Percentiles rank a stretch among this genome's conserved stretches.
phyloP scores from a whole-genome alignment of 257 asterid species.

The Mentha longifolia region DNA sequence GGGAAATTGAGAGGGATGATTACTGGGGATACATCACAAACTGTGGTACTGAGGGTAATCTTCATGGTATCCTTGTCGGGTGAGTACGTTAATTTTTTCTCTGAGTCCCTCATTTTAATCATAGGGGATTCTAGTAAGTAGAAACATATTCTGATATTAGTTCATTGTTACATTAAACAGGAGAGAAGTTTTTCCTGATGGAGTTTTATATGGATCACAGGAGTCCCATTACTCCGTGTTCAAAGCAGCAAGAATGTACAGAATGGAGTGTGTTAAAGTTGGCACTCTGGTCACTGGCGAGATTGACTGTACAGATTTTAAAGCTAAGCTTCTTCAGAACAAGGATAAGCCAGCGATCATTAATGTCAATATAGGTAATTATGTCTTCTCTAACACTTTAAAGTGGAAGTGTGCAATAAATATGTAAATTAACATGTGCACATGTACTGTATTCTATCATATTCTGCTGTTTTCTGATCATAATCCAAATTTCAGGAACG shows the following conservation, averaged over 20 bases:
- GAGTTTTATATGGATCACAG: conserved; percentile 85
- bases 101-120: conserved; percentile 14
- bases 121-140: conserved; percentile 8
- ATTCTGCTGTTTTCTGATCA: conserved; percentile 21
- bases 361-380: conserved; percentile 88
- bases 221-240: conserved; percentile 96
- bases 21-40: conserved; percentile 97
- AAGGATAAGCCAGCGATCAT: conserved; percentile 90
- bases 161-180: conserved; percentile 48
- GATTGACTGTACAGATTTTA: conserved; percentile 85
- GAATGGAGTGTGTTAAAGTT: conserved; percentile 91
- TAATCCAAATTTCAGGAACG: conserved; percentile 68
- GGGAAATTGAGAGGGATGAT: conserved; percentile 88
- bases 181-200: conserved; percentile 97
- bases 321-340: conserved; percentile 62
- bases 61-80: conserved; percentile 96
- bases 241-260: conserved; percentile 98
- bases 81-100: conserved; percentile 38
- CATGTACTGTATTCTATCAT: neutral
- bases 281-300: conserved; percentile 84
- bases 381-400: conserved; percentile 23
- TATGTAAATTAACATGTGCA: neutral
- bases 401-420: conserved; percentile 8
- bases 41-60: conserved; percentile 99
- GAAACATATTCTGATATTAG: conserved; percentile 31